Evolutionary conservation across 148 eudicot genomes (phyloP), one percentile per base, ranked within the genome.

Genomic region (Arctostaphylos glauca): DNA sequence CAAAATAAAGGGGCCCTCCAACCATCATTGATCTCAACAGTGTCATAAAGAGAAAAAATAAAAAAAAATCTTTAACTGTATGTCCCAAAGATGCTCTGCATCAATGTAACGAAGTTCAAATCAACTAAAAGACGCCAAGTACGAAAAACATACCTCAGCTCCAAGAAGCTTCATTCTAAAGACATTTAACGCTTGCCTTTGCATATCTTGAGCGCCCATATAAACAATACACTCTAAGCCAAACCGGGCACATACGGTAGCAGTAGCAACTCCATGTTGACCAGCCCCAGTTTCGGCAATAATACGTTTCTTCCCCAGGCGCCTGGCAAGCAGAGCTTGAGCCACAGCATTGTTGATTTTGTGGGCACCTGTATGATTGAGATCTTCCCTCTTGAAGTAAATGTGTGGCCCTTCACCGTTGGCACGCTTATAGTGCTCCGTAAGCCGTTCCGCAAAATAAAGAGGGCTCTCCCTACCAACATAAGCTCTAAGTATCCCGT

Each of bases 211-310:
- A 76, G 99, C 96, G 79, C 99, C 98, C 99, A 96, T 96, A 55
- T 96, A 96, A 71, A 96, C 88, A 43, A 96, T 79, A 80, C 99
- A 94, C 21, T 89, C 74, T 90, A 94, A 90, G 1, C 99, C 99
- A 92, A 96, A 96, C 50, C 97, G 87, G 56, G 99, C 99, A 88
- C 99, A 96, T 60, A 96, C 98, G 15, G 98, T 96, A 78, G 99
- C 98, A 15, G 98, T 94, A 23, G 99, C 99, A 86, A 96, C 99
- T 59, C 99, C 99, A 86, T 96, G 99, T 84, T 96, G 99, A 79
- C 99, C 99, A 62, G 99, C 99, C 79, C 99, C 99, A 77, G 98
- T 96, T 88, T 96, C 99, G 76, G 99, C 99, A 74, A 96, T 96
- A 59, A 96, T 94, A 56, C 99, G 98, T 74, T 91, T 81, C 87